Base-by-base conservation (phyloP, 192 early-diverging fungal genomes). In the Dissophora globulifera region DNA sequence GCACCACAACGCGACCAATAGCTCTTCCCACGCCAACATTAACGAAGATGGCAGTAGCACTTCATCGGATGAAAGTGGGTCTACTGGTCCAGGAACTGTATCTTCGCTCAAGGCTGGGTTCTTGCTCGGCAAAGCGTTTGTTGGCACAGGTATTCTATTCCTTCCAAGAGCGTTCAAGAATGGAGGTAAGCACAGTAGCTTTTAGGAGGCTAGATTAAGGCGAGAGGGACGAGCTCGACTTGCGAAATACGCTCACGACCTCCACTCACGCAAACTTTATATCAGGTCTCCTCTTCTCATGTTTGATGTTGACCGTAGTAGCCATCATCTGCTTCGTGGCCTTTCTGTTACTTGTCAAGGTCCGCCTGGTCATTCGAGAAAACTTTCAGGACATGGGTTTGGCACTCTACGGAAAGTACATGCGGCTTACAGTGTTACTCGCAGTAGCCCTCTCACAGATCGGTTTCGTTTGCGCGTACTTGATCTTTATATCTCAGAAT, bases 401-500 rank as follows among this genome's bases (percentile, higher is more conserved):
- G 8, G 60, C 50, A 4, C 47, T 72, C 0, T 79, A 58, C 29
- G 78, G 78, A 31, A 66, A 65, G 25, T 79, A 69, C 68, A 67
- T 66, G 62, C 58, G 78, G 20, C 33, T 69, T 2, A 31, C 62
- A 8, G 62, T 83, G 0, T 79, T 88, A 56, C 79, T 86, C 35
- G 84, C 87, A 29, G 86, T 91, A 27, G 83, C 82, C 40, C 58
- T 91, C 27, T 85, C 88, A 12, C 87, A 95, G 82, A 83, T 93
- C 47, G 95, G 95, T 2, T 96, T 96, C 75, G 90, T 91, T 57
- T 95, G 92, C 49, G 93, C 93, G 1, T 95, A 95, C 58, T 85
- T 91, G 51, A 94, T 97, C 32, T 97, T 97, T 79, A 85, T 97
- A 15, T 89, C 93, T 6, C 90, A 93, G 64, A 97, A 95, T 68